Evolutionary conservation across 371 early-diverging fungal genomes (phyloP).

Genomic region (Rhizomucor pusillus): DNA sequence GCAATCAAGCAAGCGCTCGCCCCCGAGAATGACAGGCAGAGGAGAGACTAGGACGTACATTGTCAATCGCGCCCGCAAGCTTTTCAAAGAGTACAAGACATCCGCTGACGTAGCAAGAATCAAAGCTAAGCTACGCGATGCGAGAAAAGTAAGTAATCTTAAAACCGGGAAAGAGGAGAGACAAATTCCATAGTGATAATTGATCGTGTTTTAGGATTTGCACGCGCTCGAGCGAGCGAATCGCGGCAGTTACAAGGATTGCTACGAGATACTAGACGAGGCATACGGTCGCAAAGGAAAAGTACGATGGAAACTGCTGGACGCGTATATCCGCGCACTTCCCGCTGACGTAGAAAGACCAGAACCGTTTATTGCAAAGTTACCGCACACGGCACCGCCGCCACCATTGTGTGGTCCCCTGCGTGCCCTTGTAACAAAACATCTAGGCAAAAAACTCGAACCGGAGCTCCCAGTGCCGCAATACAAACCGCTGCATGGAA

Average conservation of each 20-base stretch:
- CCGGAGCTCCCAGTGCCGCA: constrained; percentile 33
- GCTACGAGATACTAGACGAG: constrained; percentile 29
- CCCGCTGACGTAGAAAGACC: constrained; percentile 18
- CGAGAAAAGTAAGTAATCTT: constrained; percentile 26
- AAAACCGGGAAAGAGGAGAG: too few species aligned
- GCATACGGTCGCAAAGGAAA: constrained; percentile 46
- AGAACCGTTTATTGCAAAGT: constrained; percentile 34
- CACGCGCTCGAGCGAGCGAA: constrained; percentile 39
- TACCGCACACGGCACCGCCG: constrained; percentile 45
- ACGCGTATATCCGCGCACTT: constrained; percentile 25
- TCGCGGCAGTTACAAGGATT: constrained; percentile 24
- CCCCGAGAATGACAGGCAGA: background rate
- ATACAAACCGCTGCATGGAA: constrained; percentile 44
- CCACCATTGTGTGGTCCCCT: constrained; percentile 33
- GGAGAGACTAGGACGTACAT: constrained; percentile 38
- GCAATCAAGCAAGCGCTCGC: background rate
- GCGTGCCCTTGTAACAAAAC: constrained; percentile 12
- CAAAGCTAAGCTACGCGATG: constrained; percentile 34
- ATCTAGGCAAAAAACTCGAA: constrained; percentile 21
- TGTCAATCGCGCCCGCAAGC: constrained; percentile 19
- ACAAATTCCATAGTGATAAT: too few species aligned
- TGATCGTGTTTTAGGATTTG: constrained; percentile 14
- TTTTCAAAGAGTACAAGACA: constrained; percentile 28
- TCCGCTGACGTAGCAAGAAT: constrained; percentile 28
- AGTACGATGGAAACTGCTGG: constrained; percentile 28